phyloP scores from a whole-genome alignment of 2,329 filamentous ascomycete species.

The Fusarium nematophilum region DNA sequence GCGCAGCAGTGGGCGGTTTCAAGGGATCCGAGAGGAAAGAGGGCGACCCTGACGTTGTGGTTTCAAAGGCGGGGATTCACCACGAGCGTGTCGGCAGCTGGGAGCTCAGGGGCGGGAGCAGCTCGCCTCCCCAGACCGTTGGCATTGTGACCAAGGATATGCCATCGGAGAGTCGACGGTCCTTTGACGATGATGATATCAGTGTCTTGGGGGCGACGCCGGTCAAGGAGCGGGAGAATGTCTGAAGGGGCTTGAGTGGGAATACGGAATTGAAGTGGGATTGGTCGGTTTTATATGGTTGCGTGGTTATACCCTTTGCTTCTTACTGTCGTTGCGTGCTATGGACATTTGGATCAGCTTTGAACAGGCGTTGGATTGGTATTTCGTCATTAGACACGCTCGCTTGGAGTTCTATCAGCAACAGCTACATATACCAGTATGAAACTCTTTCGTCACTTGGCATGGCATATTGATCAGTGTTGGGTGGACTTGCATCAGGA shows the following conservation, averaged over 20 bases:
- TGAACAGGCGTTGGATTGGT: constrained; percentile 27
- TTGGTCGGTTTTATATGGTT: constrained; percentile 1
- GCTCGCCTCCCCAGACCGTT: constrained; percentile 22
- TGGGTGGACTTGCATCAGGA: no score
- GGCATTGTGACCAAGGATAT: constrained; percentile 42
- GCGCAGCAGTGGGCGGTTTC: constrained; percentile 52
- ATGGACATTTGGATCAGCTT: constrained; percentile 7
- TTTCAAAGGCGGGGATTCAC: constrained; percentile 52
- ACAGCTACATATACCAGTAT: not conserved
- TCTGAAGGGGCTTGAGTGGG: constrained; percentile 43
- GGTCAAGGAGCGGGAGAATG: constrained; percentile 53
- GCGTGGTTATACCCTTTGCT: constrained; percentile 38
- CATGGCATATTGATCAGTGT: no score
- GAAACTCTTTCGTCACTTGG: not conserved
- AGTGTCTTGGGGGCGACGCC: constrained; percentile 51
- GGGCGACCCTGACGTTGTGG: constrained; percentile 56
- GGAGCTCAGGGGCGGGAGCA: constrained; percentile 53
- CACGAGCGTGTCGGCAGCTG: constrained; percentile 63
- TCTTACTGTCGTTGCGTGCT: constrained; percentile 33
- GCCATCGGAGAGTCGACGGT: constrained; percentile 25
- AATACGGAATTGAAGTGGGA: not conserved
- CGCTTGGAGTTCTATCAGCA: constrained; percentile 13
- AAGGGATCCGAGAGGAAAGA: constrained; percentile 58
- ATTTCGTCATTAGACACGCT: constrained; percentile 13
- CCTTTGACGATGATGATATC: constrained; percentile 47